Evolutionary conservation across 768 basidiomycete genomes (phyloP).

Genomic region (Phylloporus sp.): DNA sequence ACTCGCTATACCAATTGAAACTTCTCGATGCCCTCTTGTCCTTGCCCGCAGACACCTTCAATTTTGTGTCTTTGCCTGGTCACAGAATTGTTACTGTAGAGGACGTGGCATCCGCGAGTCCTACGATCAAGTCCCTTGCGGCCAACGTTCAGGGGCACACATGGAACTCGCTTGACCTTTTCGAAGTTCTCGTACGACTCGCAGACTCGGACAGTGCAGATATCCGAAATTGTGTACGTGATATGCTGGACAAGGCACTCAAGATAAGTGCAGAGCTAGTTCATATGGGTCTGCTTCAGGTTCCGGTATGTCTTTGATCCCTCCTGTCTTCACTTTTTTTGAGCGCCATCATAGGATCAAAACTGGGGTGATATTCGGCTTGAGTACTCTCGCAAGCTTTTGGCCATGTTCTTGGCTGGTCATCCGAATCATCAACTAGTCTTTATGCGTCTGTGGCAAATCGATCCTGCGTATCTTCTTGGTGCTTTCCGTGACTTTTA

Average conservation of each 20-base stretch:
- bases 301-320: slow-evolving; percentile 58
- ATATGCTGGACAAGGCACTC: slow-evolving; percentile 91
- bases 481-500: slow-evolving; percentile 91
- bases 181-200: slow-evolving; percentile 80
- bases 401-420: slow-evolving; percentile 87
- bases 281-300: slow-evolving; percentile 88
- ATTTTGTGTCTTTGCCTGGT: slow-evolving; percentile 84
- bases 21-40: slow-evolving; percentile 87
- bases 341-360: slow-evolving; percentile 47
- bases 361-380: slow-evolving; percentile 84
- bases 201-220: slow-evolving; percentile 70
- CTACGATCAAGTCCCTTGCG: slow-evolving; percentile 89
- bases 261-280: slow-evolving; percentile 93
- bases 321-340: background rate
- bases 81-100: slow-evolving; percentile 83
- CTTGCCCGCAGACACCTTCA: slow-evolving; percentile 87
- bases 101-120: slow-evolving; percentile 78
- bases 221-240: slow-evolving; percentile 72
- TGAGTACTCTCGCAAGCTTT: slow-evolving; percentile 82
- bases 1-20: slow-evolving; percentile 80
- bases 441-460: slow-evolving; percentile 95
- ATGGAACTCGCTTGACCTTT: slow-evolving; percentile 92
- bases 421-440: slow-evolving; percentile 95
- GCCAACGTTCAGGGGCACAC: slow-evolving; percentile 88
- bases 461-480: slow-evolving; percentile 80